These are phyloP conservation scores for Cladophialophora bantiana DNA, from an alignment of 2,329 filamentous ascomycete species.

Conservation along the genomic window DNA sequence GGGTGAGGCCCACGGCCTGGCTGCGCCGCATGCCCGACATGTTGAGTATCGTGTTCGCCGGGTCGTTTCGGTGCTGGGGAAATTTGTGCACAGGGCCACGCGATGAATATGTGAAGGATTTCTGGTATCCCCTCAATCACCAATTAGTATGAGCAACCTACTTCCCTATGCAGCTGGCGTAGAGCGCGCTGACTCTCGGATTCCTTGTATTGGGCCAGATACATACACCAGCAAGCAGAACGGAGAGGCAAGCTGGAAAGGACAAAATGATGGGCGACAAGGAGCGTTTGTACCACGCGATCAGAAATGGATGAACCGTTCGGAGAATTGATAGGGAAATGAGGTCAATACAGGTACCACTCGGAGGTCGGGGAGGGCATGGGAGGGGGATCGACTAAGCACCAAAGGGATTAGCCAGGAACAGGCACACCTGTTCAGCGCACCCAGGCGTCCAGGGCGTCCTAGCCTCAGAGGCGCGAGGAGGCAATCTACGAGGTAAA, in stretches of 20 bases:
- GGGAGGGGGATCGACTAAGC: constrained; percentile 5
- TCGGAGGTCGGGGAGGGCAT: background rate
- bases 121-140: background rate
- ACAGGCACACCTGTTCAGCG: constrained; percentile 12
- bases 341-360: constrained; percentile 13
- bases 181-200: background rate
- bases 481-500: background rate
- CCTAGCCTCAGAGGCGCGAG: background rate
- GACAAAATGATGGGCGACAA: background rate
- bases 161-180: background rate
- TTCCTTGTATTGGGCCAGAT: background rate
- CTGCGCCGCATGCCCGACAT: constrained; percentile 32
- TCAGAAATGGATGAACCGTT: constrained; percentile 6
- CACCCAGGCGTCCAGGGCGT: background rate
- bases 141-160: background rate
- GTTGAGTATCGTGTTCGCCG: background rate
- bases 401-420: constrained; percentile 21
- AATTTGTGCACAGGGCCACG: background rate
- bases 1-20: constrained; percentile 33
- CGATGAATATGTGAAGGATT: background rate
- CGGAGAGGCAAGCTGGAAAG: background rate
- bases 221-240: background rate
- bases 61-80: background rate
- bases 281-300: background rate
- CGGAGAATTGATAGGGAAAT: constrained; percentile 26